These are phyloP conservation scores for Mycothermus thermophilus DNA, from an alignment of 495 filamentous ascomycete genomes.

Conservation along the genomic window DNA sequence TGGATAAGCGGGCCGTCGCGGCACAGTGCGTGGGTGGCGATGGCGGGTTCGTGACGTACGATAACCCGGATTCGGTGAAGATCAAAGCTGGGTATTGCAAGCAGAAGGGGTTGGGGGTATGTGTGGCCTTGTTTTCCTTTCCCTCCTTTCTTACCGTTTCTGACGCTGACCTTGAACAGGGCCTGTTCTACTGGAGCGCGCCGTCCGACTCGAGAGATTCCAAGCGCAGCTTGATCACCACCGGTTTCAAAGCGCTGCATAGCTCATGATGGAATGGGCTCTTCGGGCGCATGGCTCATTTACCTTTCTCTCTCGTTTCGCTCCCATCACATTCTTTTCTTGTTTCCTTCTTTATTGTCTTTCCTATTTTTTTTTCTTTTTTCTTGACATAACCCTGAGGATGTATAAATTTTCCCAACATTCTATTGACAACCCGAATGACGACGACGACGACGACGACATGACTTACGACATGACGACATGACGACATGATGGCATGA, in stretches of 20 bases:
- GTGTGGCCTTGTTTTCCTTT: neutral
- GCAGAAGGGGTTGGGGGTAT: constrained; percentile 53
- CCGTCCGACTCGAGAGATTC: constrained; percentile 55
- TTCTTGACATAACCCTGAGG: too few relatives aligned
- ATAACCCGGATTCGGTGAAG: constrained; percentile 70
- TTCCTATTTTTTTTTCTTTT: too few relatives aligned
- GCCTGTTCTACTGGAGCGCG: constrained; percentile 88
- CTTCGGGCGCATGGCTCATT: neutral
- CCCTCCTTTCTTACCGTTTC: neutral
- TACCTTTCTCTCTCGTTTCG: too few relatives aligned
- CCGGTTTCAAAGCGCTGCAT: constrained; percentile 61
- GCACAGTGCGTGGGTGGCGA: constrained; percentile 69
- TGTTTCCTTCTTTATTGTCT: too few relatives aligned
- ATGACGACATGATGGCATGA: too few relatives aligned
- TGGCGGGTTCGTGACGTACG: constrained; percentile 78
- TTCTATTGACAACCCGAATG: too few relatives aligned
- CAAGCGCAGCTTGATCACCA: constrained; percentile 57
- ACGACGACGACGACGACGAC: too few relatives aligned
- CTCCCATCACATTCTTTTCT: too few relatives aligned
- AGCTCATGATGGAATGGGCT: constrained; percentile 23
- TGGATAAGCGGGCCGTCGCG: constrained; percentile 51
- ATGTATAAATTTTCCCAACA: too few relatives aligned
- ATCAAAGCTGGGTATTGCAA: constrained; percentile 74
- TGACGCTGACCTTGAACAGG: constrained; percentile 25
- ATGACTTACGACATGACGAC: too few relatives aligned